Conservation (phyloP, 768 basidiomycete genomes). For the Dacryopinax spathularia region DNA sequence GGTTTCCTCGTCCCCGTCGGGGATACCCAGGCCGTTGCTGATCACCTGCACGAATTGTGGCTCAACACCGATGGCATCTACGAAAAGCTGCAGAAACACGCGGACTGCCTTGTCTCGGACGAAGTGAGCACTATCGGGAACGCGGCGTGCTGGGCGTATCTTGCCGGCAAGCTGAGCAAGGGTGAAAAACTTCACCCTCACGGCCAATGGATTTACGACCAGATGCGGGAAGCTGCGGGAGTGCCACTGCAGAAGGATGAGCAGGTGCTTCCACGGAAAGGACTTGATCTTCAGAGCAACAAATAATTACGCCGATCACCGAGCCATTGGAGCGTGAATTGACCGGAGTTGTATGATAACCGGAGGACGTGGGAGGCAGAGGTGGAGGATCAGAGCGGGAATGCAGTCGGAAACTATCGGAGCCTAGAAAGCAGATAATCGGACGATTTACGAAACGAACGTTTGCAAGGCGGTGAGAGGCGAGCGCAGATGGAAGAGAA, state of each 20-base stretch:
- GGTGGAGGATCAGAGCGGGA: background rate
- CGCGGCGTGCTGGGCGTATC: slow-evolving; percentile 46
- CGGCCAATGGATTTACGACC: slow-evolving; percentile 74
- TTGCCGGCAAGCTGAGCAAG: slow-evolving; percentile 68
- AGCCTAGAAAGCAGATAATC: background rate
- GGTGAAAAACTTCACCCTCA: slow-evolving; percentile 65
- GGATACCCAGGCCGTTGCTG: slow-evolving; percentile 61
- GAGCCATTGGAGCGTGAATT: too few species aligned
- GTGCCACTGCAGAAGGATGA: background rate
- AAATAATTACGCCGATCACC: background rate
- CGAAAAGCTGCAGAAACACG: slow-evolving; percentile 39
- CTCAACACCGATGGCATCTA: slow-evolving; percentile 50
- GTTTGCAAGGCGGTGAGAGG: background rate
- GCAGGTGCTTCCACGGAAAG: background rate
- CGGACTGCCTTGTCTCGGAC: slow-evolving; percentile 53
- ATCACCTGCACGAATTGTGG: slow-evolving; percentile 61
- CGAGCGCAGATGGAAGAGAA: background rate
- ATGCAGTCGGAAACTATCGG: background rate
- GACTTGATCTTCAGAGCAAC: background rate
- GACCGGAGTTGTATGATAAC: background rate
- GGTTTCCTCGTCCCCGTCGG: slow-evolving; percentile 71
- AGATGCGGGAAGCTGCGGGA: slow-evolving; percentile 60
- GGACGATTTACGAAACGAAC: slow-evolving; percentile 1
- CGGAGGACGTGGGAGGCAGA: too few species aligned
- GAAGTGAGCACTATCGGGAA: slow-evolving; percentile 78